Base-by-base conservation (phyloP, 1,284 basidiomycete genomes). In the Ceratobasidium sp. region DNA sequence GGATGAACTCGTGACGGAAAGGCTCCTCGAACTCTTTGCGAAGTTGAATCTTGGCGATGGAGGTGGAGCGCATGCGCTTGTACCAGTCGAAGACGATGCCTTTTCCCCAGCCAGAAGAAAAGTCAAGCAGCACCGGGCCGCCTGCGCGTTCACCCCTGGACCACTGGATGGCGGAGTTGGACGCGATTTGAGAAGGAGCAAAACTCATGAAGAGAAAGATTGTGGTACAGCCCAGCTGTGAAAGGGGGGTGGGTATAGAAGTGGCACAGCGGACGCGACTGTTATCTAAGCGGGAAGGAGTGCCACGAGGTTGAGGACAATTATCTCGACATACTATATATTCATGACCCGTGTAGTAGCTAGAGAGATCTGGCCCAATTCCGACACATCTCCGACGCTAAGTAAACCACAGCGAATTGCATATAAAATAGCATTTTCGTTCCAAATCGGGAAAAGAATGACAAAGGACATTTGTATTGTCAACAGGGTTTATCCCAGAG, bases 21-120 rank as follows among this genome's bases (percentile, higher is more conserved):
- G 71, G 71, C 48, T 73, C 71, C 19, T 63, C 71, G 36, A 62
- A 73, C 71, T 73, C 71, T 63, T 73, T 73, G 19, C 71, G 71
- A 29, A 62, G 71, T 22, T 73, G 71, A 24, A 73, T 63, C 15
- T 24, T 54, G 31, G 44, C 11, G 47, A 73, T 62, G 19, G 71
- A 63, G 15, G 71, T 73, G 8, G 59, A 51, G 19, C 33, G 71
- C 71, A 62, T 73, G 36, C 48, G 57, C 44, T 41, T 47, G 59
- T 73, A 73, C 71, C 71, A 73, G 36, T 73, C 71, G n/a, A 73
- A 73, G 48, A 63, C 59, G 8, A 11, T 27, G 45, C 71, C 71
- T 36, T 44, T 73, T 9, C 71, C 71, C 71, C 71, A 73, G 29
- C 71, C 71, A 6, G 54, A 73, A 53, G 71, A 63, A 57, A 73